phyloP scores from a whole-genome alignment of 2,329 filamentous ascomycete species.

The Arthrobotrys pseudoclavata region DNA sequence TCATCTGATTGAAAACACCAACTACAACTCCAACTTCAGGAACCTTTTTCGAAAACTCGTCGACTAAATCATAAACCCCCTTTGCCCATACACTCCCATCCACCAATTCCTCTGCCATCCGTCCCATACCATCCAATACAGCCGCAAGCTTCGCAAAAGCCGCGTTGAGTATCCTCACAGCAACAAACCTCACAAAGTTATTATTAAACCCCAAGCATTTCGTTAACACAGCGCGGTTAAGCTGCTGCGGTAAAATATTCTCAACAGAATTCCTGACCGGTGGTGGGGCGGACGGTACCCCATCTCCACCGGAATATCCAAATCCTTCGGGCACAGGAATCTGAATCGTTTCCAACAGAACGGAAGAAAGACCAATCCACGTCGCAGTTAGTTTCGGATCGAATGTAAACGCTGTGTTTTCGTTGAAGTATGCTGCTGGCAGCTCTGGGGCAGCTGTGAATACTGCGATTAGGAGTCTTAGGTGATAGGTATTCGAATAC shows the following conservation, averaged over 20 bases:
- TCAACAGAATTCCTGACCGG: slow-evolving; percentile 84
- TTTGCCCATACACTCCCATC: slow-evolving; percentile 63
- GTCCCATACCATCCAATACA: slow-evolving; percentile 72
- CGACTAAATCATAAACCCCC: slow-evolving; percentile 72
- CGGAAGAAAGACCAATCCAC: slow-evolving; percentile 93
- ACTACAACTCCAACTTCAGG: slow-evolving; percentile 87
- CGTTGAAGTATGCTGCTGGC: slow-evolving; percentile 86
- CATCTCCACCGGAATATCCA: slow-evolving; percentile 75
- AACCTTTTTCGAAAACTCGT: slow-evolving; percentile 82
- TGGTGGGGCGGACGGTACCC: slow-evolving; percentile 75
- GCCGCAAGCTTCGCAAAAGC: slow-evolving; percentile 82
- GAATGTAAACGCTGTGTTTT: slow-evolving; percentile 83
- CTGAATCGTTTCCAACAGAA: slow-evolving; percentile 84
- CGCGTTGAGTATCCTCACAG: slow-evolving; percentile 81
- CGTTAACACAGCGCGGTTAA: slow-evolving; percentile 82
- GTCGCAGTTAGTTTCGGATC: slow-evolving; percentile 92
- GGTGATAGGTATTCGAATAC: slow-evolving; percentile 84
- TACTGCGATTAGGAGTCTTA: slow-evolving; percentile 82
- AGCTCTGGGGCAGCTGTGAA: slow-evolving; percentile 87
- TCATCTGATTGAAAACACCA: slow-evolving; percentile 77
- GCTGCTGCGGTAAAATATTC: slow-evolving; percentile 84
- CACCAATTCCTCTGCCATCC: slow-evolving; percentile 61
- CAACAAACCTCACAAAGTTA: slow-evolving; percentile 85
- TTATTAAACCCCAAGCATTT: slow-evolving; percentile 81
- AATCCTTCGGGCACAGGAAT: slow-evolving; percentile 80